A percentile compares a stretch with the other conserved stretches of the same genome.
Evolutionary conservation across 2,329 filamentous ascomycete genomes (phyloP).

Genomic region (Apiospora saccharicola): DNA sequence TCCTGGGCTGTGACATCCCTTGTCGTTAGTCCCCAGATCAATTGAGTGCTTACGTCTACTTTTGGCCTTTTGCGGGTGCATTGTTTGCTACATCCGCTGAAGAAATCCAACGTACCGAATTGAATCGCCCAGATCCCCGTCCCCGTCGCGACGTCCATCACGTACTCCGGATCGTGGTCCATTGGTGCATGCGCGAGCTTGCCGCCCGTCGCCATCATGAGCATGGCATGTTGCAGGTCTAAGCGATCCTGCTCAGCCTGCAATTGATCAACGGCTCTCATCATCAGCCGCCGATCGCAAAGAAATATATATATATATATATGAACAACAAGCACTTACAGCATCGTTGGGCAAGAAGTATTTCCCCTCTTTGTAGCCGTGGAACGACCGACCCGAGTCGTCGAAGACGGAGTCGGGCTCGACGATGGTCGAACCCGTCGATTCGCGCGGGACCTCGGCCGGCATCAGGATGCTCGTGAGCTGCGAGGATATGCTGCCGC

Average conservation of each 20-base stretch:
- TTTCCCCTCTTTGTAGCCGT: constrained; percentile 23
- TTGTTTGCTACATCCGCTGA: constrained; percentile 14
- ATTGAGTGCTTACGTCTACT: neutral
- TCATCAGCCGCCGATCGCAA: no score
- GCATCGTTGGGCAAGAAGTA: constrained; percentile 17
- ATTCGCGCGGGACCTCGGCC: constrained; percentile 11
- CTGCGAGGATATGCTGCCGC: neutral
- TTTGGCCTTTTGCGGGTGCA: neutral
- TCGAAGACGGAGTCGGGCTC: constrained; percentile 23
- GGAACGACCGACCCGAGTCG: constrained; percentile 14
- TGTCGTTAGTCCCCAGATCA: neutral
- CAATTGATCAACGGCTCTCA: no score
- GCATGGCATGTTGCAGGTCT: constrained; percentile 26
- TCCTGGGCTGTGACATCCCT: neutral
- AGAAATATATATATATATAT: no score
- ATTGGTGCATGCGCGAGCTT: constrained; percentile 19
- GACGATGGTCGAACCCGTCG: constrained; percentile 19
- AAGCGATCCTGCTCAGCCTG: constrained; percentile 27
- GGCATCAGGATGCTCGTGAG: constrained; percentile 22
- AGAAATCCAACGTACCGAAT: neutral
- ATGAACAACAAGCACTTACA: no score
- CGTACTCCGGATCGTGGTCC: constrained; percentile 23
- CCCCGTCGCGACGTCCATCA: constrained; percentile 27
- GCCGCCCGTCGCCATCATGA: constrained; percentile 22
- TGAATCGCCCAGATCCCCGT: constrained; percentile 26